Percentiles rank a stretch among this genome's conserved stretches.
These are phyloP conservation scores for Aureobasidium sp. DNA, from an alignment of 2,329 filamentous ascomycete species.

Conservation along the genomic window DNA sequence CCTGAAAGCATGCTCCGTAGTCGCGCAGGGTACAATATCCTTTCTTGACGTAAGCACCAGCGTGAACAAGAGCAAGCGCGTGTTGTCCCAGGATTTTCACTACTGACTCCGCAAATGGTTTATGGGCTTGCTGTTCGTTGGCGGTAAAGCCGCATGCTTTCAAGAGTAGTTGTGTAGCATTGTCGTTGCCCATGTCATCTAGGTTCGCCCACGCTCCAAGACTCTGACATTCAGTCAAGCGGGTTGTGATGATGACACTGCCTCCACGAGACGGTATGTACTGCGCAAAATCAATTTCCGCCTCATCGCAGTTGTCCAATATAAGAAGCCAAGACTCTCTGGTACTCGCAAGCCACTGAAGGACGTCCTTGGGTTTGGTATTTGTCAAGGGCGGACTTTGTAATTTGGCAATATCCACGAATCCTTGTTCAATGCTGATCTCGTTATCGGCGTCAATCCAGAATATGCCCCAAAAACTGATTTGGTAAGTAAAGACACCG, in stretches of 20 bases:
- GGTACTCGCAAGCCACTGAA: slow-evolving; percentile 17
- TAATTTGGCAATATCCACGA: slow-evolving; percentile 21
- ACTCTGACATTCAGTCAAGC: slow-evolving; percentile 18
- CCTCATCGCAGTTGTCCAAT: slow-evolving; percentile 25
- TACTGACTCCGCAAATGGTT: background rate
- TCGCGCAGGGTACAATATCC: slow-evolving; percentile 23
- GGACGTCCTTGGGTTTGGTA: slow-evolving; percentile 18
- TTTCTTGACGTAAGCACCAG: slow-evolving; percentile 25
- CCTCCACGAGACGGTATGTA: slow-evolving; percentile 22
- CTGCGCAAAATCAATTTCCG: slow-evolving; percentile 15
- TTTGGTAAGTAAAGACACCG: too few species aligned
- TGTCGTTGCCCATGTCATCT: slow-evolving; percentile 14
- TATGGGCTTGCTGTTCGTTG: background rate
- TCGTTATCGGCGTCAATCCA: slow-evolving; percentile 27
- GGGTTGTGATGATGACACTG: slow-evolving; percentile 22
- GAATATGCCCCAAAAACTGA: slow-evolving; percentile 27
- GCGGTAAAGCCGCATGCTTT: background rate
- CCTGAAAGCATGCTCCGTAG: slow-evolving; percentile 23
- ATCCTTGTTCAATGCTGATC: slow-evolving; percentile 22
- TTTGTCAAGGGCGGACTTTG: background rate
- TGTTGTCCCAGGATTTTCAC: slow-evolving; percentile 18
- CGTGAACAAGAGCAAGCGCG: slow-evolving; percentile 26
- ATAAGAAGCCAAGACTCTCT: slow-evolving; percentile 22
- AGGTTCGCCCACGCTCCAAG: slow-evolving; percentile 20
- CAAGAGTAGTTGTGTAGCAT: background rate